These are phyloP conservation scores for Pseudozyma hubeiensis DNA, from an alignment of 1,284 basidiomycete genomes.

Conservation along the genomic window DNA sequence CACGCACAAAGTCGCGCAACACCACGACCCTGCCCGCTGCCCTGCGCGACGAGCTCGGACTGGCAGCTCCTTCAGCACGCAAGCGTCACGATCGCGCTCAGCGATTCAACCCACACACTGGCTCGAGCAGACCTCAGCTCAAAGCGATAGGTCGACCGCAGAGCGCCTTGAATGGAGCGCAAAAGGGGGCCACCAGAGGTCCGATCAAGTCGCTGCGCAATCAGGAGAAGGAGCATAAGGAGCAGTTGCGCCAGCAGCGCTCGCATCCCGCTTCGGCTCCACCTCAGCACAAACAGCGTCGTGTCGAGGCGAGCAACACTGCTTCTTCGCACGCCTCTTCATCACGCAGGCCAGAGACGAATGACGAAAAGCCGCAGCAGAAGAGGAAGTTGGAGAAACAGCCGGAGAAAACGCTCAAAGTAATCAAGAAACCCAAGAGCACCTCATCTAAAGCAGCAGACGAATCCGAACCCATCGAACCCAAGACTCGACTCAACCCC, in stretches of 20 bases:
- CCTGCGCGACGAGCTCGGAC: constrained; percentile 62
- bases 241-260: constrained; percentile 14
- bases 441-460: background rate
- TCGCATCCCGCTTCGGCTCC: background rate
- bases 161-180: constrained; percentile 20
- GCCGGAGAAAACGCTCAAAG: constrained; percentile 19
- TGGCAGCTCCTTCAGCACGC: constrained; percentile 28
- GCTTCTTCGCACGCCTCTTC: constrained; percentile 1
- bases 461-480: background rate
- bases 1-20: constrained; percentile 39
- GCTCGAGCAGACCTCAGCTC: constrained; percentile 21
- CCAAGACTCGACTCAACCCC: constrained; percentile 32
- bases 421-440: constrained; percentile 35
- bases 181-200: constrained; percentile 15
- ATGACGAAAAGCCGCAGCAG: background rate
- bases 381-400: constrained; percentile 28
- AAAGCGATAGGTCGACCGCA: constrained; percentile 31
- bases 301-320: background rate
- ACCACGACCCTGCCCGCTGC: constrained; percentile 62
- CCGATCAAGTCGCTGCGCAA: constrained; percentile 45
- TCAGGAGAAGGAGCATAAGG: constrained; percentile 41
- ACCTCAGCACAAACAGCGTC: background rate
- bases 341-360: background rate
- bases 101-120: constrained; percentile 7
- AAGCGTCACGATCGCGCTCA: constrained; percentile 27